Base-by-base conservation (phyloP, 805 yeast genomes). In the Myxozyma geophila region DNA sequence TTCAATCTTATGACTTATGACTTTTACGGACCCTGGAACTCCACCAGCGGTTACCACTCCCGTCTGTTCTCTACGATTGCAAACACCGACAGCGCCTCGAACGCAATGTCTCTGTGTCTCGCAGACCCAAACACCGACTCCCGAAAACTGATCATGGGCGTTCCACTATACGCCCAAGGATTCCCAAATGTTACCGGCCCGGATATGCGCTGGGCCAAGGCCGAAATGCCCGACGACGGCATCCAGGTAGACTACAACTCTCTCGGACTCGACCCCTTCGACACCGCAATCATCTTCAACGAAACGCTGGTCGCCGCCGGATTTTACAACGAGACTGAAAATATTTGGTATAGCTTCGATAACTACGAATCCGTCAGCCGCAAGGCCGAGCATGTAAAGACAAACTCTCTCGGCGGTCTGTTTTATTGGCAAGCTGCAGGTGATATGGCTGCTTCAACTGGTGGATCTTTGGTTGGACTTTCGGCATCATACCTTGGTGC, bases 1-100 rank as follows among this genome's bases (percentile, higher is more conserved):
- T 60, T 64, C 44, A 92, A 92, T 73, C 74, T 93, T 63, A 93
- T 93, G 98, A 85, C 93, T 23, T 93, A 93, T 74, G 98, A 93
- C 74, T 89, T 86, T 71, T 77, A 85, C 1, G 98, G 97, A 0
- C 79, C 83, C 9, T 92, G 97, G 97, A 85, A 90, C 1, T 70
- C 74, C 0, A 68, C 57, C 2, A 83, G 87, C 0, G 87, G 82
- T 1, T 87, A 83, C 71, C 97, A 90, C 62, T 84, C 95, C 3
- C 91, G 90, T 74, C 47, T 59, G 13, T 72, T 90, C 67, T 83
- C 81, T 60, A 80, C 80, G 1, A 79, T 79, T 56, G 76, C 73
- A 2, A 36, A 28, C n/a, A 39, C 44, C 12, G 83, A 83, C 61
- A 40, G 58, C 15, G 67, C 52, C 5, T 58, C 67, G 6, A 74